Percentiles rank a stretch among this genome's conserved stretches.
phyloP scores from a whole-genome alignment of 345 rosid genomes.

The Brassica cretica region DNA sequence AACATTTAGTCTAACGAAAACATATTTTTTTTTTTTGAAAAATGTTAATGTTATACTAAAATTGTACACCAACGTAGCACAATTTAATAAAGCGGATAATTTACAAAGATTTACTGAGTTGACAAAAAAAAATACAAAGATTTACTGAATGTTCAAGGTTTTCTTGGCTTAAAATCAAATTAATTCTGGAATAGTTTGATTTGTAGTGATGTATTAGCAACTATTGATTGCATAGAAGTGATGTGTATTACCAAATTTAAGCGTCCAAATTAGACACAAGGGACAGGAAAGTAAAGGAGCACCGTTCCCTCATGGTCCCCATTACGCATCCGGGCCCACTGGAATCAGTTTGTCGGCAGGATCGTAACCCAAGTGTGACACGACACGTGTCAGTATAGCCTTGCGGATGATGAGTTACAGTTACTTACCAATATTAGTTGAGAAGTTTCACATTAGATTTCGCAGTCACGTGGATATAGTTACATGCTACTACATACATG shows the following conservation, averaged over 20 bases:
- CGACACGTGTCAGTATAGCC: not conserved
- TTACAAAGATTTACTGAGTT: not conserved
- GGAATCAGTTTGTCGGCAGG: not conserved
- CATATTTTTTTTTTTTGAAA: not conserved
- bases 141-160: not conserved
- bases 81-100: not conserved
- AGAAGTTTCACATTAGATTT: conserved; percentile 23
- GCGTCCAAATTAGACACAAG: not conserved
- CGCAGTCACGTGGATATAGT: conserved; percentile 4
- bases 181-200: not conserved
- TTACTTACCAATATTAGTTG: conserved; percentile 1
- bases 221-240: not conserved
- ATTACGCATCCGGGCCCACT: not conserved
- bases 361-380: not conserved
- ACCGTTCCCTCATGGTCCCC: not conserved
- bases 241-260: not conserved
- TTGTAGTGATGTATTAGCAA: not conserved
- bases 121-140: too few species aligned
- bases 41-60: not conserved
- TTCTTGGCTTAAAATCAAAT: not conserved
- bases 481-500: conserved; percentile 16
- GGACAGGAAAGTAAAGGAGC: not conserved
- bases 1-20: too few species aligned
- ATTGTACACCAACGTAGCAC: not conserved
- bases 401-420: not conserved